Percentiles rank a stretch among this genome's conserved stretches.
Evolutionary conservation across 2,329 filamentous ascomycete genomes (phyloP).

Genomic region (Aureobasidium namibiae): DNA sequence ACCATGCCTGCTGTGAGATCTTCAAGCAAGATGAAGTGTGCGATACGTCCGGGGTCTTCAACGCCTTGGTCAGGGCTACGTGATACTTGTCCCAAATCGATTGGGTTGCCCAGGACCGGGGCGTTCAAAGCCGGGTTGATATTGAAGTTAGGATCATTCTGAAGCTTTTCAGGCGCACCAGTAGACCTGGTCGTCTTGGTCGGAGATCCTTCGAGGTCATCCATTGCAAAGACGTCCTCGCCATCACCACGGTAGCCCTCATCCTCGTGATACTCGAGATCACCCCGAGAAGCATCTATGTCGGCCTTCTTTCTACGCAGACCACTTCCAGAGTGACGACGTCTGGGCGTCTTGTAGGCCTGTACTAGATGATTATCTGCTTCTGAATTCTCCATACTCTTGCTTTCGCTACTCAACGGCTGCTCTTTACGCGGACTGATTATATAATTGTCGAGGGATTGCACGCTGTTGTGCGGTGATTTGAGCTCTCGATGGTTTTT

Average conservation of each 20-base stretch:
- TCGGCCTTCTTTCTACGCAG: slow-evolving; percentile 64
- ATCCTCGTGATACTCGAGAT: slow-evolving; percentile 84
- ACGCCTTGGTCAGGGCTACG: slow-evolving; percentile 40
- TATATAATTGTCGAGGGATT: slow-evolving; percentile 4
- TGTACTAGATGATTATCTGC: slow-evolving; percentile 3
- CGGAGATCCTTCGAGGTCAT: slow-evolving; percentile 34
- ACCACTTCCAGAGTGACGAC: slow-evolving; percentile 82
- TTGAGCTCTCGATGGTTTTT: slow-evolving; percentile 22
- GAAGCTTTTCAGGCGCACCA: not conserved
- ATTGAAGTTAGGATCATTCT: not conserved
- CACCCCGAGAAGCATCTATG: slow-evolving; percentile 58
- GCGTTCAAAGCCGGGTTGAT: not conserved
- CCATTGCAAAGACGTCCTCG: slow-evolving; percentile 62
- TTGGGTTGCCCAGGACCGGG: slow-evolving; percentile 21
- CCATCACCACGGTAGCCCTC: slow-evolving; percentile 78
- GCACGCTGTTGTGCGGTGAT: slow-evolving; percentile 2
- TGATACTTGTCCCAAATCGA: slow-evolving; percentile 22
- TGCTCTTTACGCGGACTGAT: not conserved
- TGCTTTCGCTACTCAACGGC: not conserved
- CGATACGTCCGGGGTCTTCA: slow-evolving; percentile 53
- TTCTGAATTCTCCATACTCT: slow-evolving; percentile 11
- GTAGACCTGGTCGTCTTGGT: slow-evolving; percentile 8
- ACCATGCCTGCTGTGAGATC: slow-evolving; percentile 96
- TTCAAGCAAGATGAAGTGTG: slow-evolving; percentile 88
- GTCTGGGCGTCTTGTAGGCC: slow-evolving; percentile 31